Percentiles rank a stretch among this genome's conserved stretches.
Conservation (phyloP, 345 rosid genomes). For the Fremontodendron californicum region DNA sequence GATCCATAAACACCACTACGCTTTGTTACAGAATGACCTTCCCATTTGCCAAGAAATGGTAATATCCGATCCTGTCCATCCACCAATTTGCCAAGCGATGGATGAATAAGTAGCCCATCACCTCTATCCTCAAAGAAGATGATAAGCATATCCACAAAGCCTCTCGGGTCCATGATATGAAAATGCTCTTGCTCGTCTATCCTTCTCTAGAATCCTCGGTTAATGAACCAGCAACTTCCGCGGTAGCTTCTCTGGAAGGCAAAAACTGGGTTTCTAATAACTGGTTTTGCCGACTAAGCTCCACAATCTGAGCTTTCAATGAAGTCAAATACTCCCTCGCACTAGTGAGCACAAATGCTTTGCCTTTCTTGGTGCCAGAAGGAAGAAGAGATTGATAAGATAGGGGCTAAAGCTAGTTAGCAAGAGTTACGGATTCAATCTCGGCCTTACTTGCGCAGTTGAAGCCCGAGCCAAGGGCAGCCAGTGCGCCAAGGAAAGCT, state of each 20-base stretch:
- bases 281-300: conserved; percentile 42
- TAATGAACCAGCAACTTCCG: conserved; percentile 16
- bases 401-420: too few species aligned
- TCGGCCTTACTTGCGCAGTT: too few species aligned
- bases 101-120: conserved; percentile 31
- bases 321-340: conserved; percentile 54
- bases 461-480: too few species aligned
- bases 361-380: too few species aligned
- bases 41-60: conserved; percentile 87
- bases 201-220: conserved; percentile 41
- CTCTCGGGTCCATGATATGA: conserved; percentile 84
- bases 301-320: conserved; percentile 48
- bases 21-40: conserved; percentile 75
- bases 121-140: conserved; percentile 76
- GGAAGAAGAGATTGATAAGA: too few species aligned
- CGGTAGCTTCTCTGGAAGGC: conserved; percentile 17
- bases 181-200: conserved; percentile 75
- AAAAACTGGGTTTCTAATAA: conserved; percentile 43
- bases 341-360: conserved; percentile 56
- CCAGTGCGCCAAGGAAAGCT: too few species aligned
- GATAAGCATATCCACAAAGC: too few species aligned
- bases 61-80: too few species aligned
- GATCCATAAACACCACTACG: conserved; percentile 91
- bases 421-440: too few species aligned
- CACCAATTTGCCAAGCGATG: conserved; percentile 38